phyloP scores from a whole-genome alignment of 2,329 filamentous ascomycete species.

The Knoxdaviesia capensis region DNA sequence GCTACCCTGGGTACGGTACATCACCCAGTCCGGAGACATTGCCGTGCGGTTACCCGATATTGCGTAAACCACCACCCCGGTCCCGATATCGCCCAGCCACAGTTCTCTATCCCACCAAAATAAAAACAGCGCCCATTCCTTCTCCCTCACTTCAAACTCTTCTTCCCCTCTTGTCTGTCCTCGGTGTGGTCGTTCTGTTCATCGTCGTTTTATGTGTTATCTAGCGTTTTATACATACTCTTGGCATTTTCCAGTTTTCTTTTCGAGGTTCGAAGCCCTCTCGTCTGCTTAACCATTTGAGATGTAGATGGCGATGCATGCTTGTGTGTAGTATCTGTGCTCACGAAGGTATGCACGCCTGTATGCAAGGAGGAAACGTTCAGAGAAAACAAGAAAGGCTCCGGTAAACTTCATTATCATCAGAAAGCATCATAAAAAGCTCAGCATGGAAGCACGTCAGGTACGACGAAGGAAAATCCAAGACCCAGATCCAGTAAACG shows the following conservation, averaged over 20 bases:
- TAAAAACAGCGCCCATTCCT: conserved; percentile 2
- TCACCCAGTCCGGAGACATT: conserved; percentile 94
- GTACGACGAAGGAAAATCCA: too few species aligned
- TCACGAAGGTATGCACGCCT: too few species aligned
- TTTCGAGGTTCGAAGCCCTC: background rate
- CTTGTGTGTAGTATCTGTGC: too few species aligned
- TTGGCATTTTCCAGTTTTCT: background rate
- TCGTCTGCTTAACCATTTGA: background rate
- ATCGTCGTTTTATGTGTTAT: background rate
- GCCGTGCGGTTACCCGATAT: conserved; percentile 86
- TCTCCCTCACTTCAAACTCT: conserved; percentile 9
- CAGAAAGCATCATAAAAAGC: too few species aligned
- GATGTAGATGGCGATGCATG: too few species aligned
- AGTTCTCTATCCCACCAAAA: too few species aligned
- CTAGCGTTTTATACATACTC: background rate
- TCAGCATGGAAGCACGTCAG: too few species aligned
- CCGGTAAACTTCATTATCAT: too few species aligned
- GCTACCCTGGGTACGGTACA: conserved; percentile 93
- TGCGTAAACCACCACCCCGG: conserved; percentile 27
- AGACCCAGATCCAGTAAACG: too few species aligned
- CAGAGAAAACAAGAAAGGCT: background rate
- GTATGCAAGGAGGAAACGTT: background rate
- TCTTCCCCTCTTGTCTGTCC: background rate
- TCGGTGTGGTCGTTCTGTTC: too few species aligned
- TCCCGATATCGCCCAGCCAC: too few species aligned